Evolutionary conservation across 345 rosid genomes (phyloP).

Genomic region (Heritiera littoralis): DNA sequence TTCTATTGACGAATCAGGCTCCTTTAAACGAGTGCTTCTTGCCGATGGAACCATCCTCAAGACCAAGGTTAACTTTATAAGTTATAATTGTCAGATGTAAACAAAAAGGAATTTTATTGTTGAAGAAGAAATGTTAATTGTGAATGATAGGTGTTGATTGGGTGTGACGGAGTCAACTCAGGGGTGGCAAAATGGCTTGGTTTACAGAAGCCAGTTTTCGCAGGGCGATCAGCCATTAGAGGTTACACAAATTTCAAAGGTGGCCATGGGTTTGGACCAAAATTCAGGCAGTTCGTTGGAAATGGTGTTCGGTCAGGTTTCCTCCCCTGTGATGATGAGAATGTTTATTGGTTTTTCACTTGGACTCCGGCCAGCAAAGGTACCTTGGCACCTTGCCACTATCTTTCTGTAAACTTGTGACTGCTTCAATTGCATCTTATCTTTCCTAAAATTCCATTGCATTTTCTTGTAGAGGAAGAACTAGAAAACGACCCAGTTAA

Average conservation of each 20-base stretch:
- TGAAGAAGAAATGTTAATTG: neutral
- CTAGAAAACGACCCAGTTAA: slow-evolving; percentile 2
- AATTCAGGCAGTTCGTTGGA: slow-evolving; percentile 25
- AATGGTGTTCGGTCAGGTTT: slow-evolving; percentile 29
- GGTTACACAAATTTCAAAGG: slow-evolving; percentile 31
- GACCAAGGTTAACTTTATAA: slow-evolving; percentile 2
- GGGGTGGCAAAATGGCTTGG: slow-evolving; percentile 39
- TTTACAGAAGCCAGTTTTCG: slow-evolving; percentile 23
- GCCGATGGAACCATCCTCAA: slow-evolving; percentile 20
- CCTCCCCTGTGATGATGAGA: slow-evolving; percentile 30
- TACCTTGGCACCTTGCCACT: neutral
- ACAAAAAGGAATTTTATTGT: neutral
- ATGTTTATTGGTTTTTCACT: slow-evolving; percentile 35
- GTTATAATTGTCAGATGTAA: too few species aligned
- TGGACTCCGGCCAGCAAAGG: slow-evolving; percentile 30
- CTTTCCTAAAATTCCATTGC: neutral
- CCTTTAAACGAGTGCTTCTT: slow-evolving; percentile 34
- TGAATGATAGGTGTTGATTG: slow-evolving; percentile 35
- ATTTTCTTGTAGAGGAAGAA: slow-evolving; percentile 7
- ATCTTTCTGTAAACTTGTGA: too few species aligned
- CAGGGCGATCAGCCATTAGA: slow-evolving; percentile 36
- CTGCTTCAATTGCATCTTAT: neutral
- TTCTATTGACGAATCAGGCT: slow-evolving; percentile 56
- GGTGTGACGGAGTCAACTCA: slow-evolving; percentile 52
- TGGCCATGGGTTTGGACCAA: slow-evolving; percentile 32